Evolutionary conservation across 2,329 filamentous ascomycete genomes (phyloP), one percentile per base, ranked within the genome.

Genomic region (Ceratocystis diversiconidia): DNA sequence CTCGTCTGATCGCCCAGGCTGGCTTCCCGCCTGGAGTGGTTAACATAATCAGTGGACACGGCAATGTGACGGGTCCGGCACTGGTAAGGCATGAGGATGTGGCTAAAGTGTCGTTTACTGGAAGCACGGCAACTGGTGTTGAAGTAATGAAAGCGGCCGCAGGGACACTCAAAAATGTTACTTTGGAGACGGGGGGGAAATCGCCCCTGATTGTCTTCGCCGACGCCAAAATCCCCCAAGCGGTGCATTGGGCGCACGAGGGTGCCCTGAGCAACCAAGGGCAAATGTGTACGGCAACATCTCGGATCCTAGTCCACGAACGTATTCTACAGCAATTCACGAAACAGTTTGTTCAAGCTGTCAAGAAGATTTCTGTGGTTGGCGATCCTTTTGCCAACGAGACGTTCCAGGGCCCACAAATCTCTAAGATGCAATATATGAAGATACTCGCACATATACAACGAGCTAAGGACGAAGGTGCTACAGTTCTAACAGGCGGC

Each of bases 91-190:
- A 90, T 72, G 74, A 80, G 6, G 80, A 80, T 36, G 80, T 90
- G 30, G 84, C 87, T 71, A 89, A 89, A 76, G 78, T 90, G 68
- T 85, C 86, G 0, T 90, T 90, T 69, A 90, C 87, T 0, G 87
- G 87, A 57, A 85, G 81, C 52, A 89, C 86, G 1, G 77, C 77
- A 5, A 89, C 86, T 1, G 87, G 84, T 10, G 81, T 81, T 65
- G 79, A 85, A 70, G 87, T 89, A 67, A 88, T 89, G 85, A 85
- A 85, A 71, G 78, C 82, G 74, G 86, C 86, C 0, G 78, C 83
- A 1, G 76, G 79, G 0, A 88, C 76, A 48, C 73, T 82, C 72
- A 84, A 84, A 73, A 82, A 82, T 69, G 79, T 84, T 63, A 83
- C 81, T 3, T 75, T 84, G 6, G 82, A 85, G 72, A 82, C 81